phyloP scores from a whole-genome alignment of 805 yeast species.

The Wickerhamiella azymoides region DNA sequence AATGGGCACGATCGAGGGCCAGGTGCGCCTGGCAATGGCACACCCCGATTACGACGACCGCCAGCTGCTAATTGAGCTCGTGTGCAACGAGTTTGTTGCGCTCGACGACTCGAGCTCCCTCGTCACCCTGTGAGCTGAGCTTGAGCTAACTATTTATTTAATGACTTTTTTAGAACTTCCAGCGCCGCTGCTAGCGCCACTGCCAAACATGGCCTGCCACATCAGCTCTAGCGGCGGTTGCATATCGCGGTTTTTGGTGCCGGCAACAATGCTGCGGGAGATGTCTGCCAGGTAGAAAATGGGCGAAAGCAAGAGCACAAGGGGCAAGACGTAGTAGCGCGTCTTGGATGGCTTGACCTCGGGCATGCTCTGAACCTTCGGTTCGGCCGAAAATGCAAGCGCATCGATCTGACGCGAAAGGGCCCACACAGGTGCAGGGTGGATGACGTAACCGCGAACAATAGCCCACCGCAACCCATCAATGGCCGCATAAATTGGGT shows the following conservation, averaged over 20 bases:
- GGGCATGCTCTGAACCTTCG: not conserved
- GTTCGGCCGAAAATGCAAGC: not conserved
- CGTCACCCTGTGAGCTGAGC: conserved; percentile 17
- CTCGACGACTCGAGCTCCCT: conserved; percentile 19
- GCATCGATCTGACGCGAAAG: conserved; percentile 3
- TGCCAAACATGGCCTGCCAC: conserved; percentile 5
- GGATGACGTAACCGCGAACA: conserved; percentile 7
- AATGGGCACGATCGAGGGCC: conserved; percentile 29
- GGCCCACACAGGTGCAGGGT: conserved; percentile 2
- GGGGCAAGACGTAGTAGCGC: conserved; percentile 1
- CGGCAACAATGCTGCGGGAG: not conserved
- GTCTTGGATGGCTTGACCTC: not conserved
- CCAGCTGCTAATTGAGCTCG: conserved; percentile 40
- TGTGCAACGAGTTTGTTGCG: conserved; percentile 21
- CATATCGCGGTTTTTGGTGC: not conserved
- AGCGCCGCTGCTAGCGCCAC: not conserved
- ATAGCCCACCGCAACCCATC: conserved; percentile 7
- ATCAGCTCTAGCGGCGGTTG: not conserved
- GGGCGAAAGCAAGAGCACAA: conserved; percentile 2
- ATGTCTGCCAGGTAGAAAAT: conserved; percentile 8
- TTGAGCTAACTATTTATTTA: not conserved
- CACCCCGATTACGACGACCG: conserved; percentile 52
- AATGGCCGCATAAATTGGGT: conserved; percentile 1
- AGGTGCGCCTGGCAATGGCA: conserved; percentile 37
- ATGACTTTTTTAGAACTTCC: not conserved